A percentile compares a stretch with the other conserved stretches of the same genome.
These are phyloP conservation scores for Pleurotus cornucopiae DNA, from an alignment of 768 basidiomycete genomes.

Conservation along the genomic window DNA sequence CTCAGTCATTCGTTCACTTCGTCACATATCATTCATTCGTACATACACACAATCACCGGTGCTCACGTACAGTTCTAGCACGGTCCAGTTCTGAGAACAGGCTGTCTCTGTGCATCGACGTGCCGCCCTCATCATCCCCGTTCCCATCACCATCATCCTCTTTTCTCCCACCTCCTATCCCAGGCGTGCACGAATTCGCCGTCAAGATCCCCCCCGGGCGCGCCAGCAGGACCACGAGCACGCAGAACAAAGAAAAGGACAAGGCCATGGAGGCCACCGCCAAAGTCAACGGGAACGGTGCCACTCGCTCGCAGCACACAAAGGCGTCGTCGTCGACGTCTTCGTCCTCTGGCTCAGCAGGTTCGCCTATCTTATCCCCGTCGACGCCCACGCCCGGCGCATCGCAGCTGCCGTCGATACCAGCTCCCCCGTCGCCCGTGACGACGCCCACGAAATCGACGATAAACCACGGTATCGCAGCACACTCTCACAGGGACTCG, in stretches of 20 bases:
- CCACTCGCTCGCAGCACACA: neutral
- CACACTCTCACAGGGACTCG: constrained; percentile 6
- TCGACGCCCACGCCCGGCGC: constrained; percentile 1
- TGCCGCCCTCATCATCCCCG: constrained; percentile 37
- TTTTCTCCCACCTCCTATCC: constrained; percentile 65
- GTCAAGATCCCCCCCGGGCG: constrained; percentile 33
- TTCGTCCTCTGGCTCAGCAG: neutral
- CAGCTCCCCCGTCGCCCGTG: neutral
- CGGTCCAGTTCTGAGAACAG: constrained; percentile 10
- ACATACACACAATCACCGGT: constrained; percentile 8
- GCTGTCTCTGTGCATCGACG: constrained; percentile 38
- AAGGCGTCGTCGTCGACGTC: constrained; percentile 1
- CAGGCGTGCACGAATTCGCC: constrained; percentile 67
- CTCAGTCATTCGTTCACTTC: neutral
- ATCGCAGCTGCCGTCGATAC: neutral
- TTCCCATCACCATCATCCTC: constrained; percentile 65
- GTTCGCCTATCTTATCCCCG: constrained; percentile 1
- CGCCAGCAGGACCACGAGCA: constrained; percentile 16
- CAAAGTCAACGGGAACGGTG: neutral
- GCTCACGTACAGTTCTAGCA: constrained; percentile 10
- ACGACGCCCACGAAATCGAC: constrained; percentile 9
- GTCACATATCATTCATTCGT: constrained; percentile 11
- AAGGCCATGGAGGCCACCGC: neutral
- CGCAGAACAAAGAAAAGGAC: constrained; percentile 8
- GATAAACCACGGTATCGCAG: neutral